Base-by-base conservation (phyloP, 2,329 filamentous ascomycete genomes). In the Aspergillus sp. region DNA sequence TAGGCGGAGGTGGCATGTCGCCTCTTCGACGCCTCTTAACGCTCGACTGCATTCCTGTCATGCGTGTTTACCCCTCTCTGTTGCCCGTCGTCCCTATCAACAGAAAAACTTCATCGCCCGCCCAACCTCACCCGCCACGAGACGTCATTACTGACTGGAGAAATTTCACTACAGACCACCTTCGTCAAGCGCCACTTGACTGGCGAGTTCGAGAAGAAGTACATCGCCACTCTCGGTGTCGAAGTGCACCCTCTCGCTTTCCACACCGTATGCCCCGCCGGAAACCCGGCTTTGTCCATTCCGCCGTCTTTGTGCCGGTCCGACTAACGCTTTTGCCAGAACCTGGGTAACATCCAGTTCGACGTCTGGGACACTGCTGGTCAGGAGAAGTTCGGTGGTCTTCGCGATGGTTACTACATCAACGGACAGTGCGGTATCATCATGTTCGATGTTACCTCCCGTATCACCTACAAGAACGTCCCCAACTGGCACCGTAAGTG, bases 391-490 rank as follows among this genome's bases (percentile, higher is more conserved):
- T 99, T 99, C 71, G 94, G 94, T 82, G 94, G 94, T 87, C 92
- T 99, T 76, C 91, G 94, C 85, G 94, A 99, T 82, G 94, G 94
- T 72, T 99, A 99, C 89, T 99, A 99, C 87, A 99, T 99, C 87
- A 97, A 97, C 85, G 94, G 94, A 76, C 94, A 98, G 84, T 98
- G 94, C 82, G 94, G 95, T 84, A 97, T 99, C 86, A 98, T 99
- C 89, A 99, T 99, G 94, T 99, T 99, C 82, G 94, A 99, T 82
- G 94, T 99, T 70, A 98, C 95, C 67, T 97, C 94, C 72, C 91
- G 95, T 78, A 98, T 99, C 81, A 99, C 95, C 80, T 99, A 99
- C 90, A 99, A 99, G 91, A 99, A 99, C 86, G 95, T 99, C 68
- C 95, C 95, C 84, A 98, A 98, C 91, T 99, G 95, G 95, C 95